Conservation (phyloP, 352 stramenopile genomes). For the Pythium volutum region DNA sequence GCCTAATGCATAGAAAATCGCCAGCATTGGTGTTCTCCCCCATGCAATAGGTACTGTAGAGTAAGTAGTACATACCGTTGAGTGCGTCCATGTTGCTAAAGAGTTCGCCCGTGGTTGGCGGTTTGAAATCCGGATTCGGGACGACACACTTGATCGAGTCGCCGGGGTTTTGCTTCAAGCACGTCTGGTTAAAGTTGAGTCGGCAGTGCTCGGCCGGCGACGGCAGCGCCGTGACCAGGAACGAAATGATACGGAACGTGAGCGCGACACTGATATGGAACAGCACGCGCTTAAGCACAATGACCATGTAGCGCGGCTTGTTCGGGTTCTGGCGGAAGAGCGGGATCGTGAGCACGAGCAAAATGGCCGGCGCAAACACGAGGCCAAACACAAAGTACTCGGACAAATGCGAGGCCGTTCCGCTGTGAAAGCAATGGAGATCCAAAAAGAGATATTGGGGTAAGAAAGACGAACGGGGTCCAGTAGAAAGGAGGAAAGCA, state of each 20-base stretch:
- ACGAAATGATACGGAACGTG: constrained; percentile 70
- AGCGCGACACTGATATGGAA: constrained; percentile 78
- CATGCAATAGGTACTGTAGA: background rate
- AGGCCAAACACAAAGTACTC: constrained; percentile 77
- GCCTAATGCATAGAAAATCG: constrained; percentile 17
- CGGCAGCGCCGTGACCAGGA: constrained; percentile 73
- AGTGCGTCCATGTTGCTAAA: constrained; percentile 79
- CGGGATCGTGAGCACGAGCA: constrained; percentile 62
- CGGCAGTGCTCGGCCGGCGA: constrained; percentile 68
- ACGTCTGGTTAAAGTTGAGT: constrained; percentile 65
- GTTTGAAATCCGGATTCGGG: constrained; percentile 72
- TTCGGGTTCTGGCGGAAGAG: constrained; percentile 62
- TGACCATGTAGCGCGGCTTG: constrained; percentile 68
- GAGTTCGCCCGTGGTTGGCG: constrained; percentile 41
- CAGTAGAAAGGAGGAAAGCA: background rate
- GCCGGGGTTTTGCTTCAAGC: constrained; percentile 47
- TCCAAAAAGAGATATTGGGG: too few relatives aligned
- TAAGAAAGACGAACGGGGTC: too few relatives aligned
- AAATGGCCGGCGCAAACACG: constrained; percentile 69
- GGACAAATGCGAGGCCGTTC: constrained; percentile 44
- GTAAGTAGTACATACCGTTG: constrained; percentile 34
- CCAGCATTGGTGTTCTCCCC: background rate
- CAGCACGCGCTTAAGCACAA: constrained; percentile 79
- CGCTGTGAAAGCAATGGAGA: constrained; percentile 9
- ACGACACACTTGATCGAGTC: constrained; percentile 53